Percentiles rank a stretch among this genome's conserved stretches.
Conservation (phyloP, 2,329 filamentous ascomycete species). For the Penicillium sp. region DNA sequence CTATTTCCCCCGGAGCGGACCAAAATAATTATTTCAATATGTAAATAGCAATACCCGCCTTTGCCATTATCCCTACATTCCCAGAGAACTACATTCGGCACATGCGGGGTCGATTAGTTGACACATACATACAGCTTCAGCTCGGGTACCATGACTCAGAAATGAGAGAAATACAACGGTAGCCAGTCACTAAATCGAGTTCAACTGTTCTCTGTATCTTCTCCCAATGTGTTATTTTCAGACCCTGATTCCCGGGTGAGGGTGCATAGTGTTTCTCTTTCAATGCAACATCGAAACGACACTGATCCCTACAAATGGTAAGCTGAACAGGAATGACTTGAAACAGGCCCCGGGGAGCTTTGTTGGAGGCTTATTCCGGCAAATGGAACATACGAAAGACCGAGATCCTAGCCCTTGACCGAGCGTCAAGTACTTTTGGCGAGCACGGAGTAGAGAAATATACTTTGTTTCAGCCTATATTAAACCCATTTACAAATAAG, state of each 20-base stretch:
- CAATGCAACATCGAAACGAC: conserved; percentile 18
- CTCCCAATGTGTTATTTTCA: background rate
- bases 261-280: conserved; percentile 7
- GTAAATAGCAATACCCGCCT: background rate
- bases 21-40: background rate
- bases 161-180: background rate
- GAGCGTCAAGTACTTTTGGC: background rate
- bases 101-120: background rate
- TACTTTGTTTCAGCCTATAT: background rate
- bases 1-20: background rate
- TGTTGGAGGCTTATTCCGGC: background rate
- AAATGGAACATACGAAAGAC: background rate
- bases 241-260: background rate
- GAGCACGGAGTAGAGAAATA: background rate
- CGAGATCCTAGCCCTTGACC: background rate
- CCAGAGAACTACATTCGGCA: background rate
- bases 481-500: background rate
- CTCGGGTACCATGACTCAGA: conserved; percentile 6
- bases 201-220: conserved; percentile 1
- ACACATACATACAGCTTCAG: background rate
- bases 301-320: background rate
- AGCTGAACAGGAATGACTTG: background rate
- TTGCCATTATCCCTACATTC: conserved; percentile 6
- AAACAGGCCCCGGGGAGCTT: background rate
- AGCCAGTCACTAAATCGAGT: conserved; percentile 1